Conservation (phyloP, 2,329 filamentous ascomycete genomes). For the Magnaporthiopsis poae region DNA sequence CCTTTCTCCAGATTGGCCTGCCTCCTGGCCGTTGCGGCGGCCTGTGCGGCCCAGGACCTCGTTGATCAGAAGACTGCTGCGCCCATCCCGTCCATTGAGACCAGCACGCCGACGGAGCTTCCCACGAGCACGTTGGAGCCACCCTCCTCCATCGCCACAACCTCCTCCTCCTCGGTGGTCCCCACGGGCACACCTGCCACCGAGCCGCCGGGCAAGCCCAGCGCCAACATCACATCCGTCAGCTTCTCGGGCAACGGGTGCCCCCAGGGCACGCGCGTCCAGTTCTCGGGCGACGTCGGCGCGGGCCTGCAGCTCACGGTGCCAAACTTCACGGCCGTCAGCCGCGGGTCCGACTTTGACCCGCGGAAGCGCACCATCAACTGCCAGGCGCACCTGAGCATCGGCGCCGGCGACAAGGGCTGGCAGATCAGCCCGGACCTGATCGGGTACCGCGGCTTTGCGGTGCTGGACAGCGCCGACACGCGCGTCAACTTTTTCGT, state of each 20-base stretch:
- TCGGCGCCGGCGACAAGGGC: conserved; percentile 31
- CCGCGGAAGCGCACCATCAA: conserved; percentile 32
- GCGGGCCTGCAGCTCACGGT: not conserved
- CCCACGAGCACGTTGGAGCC: not conserved
- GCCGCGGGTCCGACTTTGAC: conserved; percentile 22
- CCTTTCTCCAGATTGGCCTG: not conserved
- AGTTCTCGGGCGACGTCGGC: conserved; percentile 1
- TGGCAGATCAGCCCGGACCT: conserved; percentile 37
- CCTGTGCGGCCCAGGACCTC: not conserved
- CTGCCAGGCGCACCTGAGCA: conserved; percentile 36
- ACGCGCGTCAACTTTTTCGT: conserved; percentile 35
- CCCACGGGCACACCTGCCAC: not conserved
- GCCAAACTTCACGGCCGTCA: conserved; percentile 4
- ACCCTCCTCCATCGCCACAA: not conserved
- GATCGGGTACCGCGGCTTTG: conserved; percentile 39
- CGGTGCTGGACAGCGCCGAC: conserved; percentile 30
- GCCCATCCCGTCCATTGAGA: not conserved
- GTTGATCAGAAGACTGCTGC: not conserved
- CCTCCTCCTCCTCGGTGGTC: not conserved
- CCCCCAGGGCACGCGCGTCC: conserved; percentile 20
- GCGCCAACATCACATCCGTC: conserved; percentile 1
- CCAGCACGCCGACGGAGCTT: not conserved
- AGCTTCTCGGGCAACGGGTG: conserved; percentile 34
- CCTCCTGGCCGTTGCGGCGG: not conserved
- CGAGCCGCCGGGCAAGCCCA: not conserved